Evolutionary conservation across 139 green algal species (phyloP).

Genomic region (Dunaliella sp.): DNA sequence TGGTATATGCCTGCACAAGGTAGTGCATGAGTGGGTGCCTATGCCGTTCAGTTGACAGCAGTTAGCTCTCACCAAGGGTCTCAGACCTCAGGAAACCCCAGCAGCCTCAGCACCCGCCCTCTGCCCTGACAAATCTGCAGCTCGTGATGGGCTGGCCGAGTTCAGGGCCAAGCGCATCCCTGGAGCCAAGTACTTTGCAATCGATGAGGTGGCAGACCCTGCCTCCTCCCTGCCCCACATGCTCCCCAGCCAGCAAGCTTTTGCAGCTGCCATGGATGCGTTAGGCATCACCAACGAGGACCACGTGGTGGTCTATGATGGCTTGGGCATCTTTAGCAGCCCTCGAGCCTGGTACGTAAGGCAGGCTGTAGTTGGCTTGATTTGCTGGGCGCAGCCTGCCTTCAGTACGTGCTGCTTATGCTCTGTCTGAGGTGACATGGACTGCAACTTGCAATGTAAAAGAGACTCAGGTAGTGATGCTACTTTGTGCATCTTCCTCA

Average conservation of each 20-base stretch:
- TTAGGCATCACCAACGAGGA: slow-evolving; percentile 70
- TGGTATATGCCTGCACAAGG: slow-evolving; percentile 74
- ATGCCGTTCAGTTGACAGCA: too few species aligned
- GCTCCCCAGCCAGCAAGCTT: slow-evolving; percentile 63
- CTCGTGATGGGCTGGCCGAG: slow-evolving; percentile 49
- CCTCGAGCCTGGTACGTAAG: slow-evolving; percentile 88
- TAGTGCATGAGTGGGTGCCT: neutral
- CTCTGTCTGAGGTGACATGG: too few species aligned
- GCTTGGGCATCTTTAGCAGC: slow-evolving; percentile 81
- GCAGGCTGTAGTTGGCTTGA: too few species aligned
- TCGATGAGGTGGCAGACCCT: slow-evolving; percentile 55
- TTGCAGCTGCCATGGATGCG: slow-evolving; percentile 79
- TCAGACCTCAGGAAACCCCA: too few species aligned
- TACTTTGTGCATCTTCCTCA: too few species aligned
- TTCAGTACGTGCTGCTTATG: too few species aligned
- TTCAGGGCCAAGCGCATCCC: slow-evolving; percentile 70
- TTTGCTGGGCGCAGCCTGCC: too few species aligned
- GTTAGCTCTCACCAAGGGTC: too few species aligned
- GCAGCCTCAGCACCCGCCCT: too few species aligned
- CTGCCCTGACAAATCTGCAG: too few species aligned
- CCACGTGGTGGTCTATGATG: slow-evolving; percentile 89
- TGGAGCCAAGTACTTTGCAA: slow-evolving; percentile 70
- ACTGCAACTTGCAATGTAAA: too few species aligned
- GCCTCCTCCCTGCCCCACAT: slow-evolving; percentile 66
- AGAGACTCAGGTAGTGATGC: too few species aligned